Percentiles rank a stretch among this genome's conserved stretches.
Evolutionary conservation across 75 land plant species (phyloP).

Genomic region (Pinus albicaulis): DNA sequence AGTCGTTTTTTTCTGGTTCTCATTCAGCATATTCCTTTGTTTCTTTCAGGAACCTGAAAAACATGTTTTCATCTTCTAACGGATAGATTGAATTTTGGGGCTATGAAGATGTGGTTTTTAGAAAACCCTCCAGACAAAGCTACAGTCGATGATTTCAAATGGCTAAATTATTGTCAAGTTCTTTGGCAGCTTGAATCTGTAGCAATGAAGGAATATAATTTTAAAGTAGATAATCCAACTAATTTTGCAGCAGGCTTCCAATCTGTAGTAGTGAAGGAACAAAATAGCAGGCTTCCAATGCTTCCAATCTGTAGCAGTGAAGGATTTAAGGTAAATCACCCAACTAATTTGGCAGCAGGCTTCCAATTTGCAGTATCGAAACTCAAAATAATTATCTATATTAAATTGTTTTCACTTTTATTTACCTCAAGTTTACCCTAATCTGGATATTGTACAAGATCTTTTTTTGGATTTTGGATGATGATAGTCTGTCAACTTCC

Average conservation of each 20-base stretch:
- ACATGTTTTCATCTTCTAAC: conserved; percentile 93
- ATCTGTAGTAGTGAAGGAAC: conserved; percentile 62
- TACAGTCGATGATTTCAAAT: no score
- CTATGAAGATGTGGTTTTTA: conserved; percentile 97
- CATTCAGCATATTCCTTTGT: neutral
- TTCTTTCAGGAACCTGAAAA: conserved; percentile 66
- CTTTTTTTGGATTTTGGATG: conserved; percentile 19
- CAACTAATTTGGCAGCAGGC: no score
- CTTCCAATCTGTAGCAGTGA: neutral
- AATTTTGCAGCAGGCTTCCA: conserved; percentile 53
- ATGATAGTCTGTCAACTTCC: conserved; percentile 80
- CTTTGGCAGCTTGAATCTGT: no score
- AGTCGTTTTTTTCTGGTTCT: conserved; percentile 28
- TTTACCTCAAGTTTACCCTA: no score
- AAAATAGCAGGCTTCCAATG: conserved; percentile 60
- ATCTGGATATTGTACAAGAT: no score
- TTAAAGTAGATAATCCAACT: no score
- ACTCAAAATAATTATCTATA: conserved; percentile 80
- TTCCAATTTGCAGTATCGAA: conserved; percentile 69
- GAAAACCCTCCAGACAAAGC: conserved; percentile 57
- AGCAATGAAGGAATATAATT: no score
- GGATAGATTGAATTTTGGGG: conserved; percentile 77
- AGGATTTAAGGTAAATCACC: no score
- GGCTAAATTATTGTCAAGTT: conserved; percentile 69
- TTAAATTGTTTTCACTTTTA: conserved; percentile 72